phyloP scores from a whole-genome alignment of 176 grass and related monocot genomes.

The Neostapfia colusana region DNA sequence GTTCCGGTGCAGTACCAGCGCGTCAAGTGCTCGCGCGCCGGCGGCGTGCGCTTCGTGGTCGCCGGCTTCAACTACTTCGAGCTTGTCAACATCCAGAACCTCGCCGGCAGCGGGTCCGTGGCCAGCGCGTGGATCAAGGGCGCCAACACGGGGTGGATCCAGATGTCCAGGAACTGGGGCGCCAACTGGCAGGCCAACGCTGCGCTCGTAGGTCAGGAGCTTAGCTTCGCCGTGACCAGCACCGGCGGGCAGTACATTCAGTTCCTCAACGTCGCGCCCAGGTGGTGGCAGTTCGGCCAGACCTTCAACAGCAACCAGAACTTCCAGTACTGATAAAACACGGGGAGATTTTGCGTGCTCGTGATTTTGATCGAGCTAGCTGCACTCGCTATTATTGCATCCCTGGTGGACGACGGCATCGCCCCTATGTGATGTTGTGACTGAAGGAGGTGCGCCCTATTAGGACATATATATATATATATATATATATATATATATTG shows the following conservation, averaged over 20 bases:
- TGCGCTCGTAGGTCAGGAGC: conserved; percentile 26
- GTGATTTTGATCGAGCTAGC: no score
- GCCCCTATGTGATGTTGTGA: conserved; percentile 17
- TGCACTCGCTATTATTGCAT: conserved; percentile 15
- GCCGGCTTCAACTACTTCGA: conserved; percentile 45
- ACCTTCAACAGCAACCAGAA: conserved; percentile 41
- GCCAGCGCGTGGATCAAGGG: conserved; percentile 27
- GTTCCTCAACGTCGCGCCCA: conserved; percentile 35
- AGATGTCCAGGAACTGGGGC: conserved; percentile 54
- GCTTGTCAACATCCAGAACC: conserved; percentile 57
- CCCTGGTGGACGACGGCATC: conserved; percentile 12
- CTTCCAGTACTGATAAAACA: conserved; percentile 40
- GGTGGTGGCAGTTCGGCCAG: conserved; percentile 56
- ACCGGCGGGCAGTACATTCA: conserved; percentile 47
- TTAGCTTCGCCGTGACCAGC: conserved; percentile 52
- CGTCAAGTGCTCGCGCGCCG: conserved; percentile 42
- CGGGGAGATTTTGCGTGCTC: no score
- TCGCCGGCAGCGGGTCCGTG: conserved; percentile 51
- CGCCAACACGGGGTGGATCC: conserved; percentile 35
- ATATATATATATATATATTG: no score
- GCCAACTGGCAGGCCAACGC: conserved; percentile 49
- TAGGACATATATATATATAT: no score
- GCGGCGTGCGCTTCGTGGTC: conserved; percentile 50
- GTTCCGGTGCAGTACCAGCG: conserved; percentile 52
- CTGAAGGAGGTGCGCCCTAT: conserved; percentile 18